These are phyloP conservation scores for Brettanomyces anomalus DNA, from an alignment of 805 yeast species.

Conservation along the genomic window DNA sequence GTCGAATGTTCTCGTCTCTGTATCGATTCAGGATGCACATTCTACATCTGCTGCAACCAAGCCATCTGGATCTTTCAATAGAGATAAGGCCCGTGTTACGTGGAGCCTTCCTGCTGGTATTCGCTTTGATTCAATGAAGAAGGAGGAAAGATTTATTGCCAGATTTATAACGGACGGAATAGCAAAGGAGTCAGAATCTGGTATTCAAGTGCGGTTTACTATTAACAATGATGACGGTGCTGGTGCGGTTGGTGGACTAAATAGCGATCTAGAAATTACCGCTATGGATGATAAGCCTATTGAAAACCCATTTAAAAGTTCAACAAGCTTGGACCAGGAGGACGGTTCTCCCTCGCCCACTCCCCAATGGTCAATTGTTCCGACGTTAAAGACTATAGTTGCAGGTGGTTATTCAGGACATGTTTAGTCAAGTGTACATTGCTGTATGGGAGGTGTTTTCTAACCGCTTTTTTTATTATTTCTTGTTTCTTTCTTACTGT, in stretches of 20 bases:
- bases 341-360: neutral
- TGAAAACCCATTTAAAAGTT: conserved; percentile 28
- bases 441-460: too few relatives aligned
- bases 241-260: conserved; percentile 32
- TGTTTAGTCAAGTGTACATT: conserved; percentile 9
- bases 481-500: neutral
- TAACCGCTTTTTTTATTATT: too few relatives aligned
- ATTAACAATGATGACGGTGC: conserved; percentile 36
- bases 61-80: conserved; percentile 87
- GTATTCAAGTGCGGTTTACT: conserved; percentile 63
- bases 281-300: conserved; percentile 17
- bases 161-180: conserved; percentile 70
- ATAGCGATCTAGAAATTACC: conserved; percentile 27
- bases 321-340: conserved; percentile 8
- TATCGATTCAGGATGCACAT: conserved; percentile 52
- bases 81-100: conserved; percentile 75
- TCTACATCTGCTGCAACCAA: conserved; percentile 73
- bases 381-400: conserved; percentile 37
- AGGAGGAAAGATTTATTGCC: conserved; percentile 69
- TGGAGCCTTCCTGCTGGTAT: conserved; percentile 57
- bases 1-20: conserved; percentile 53
- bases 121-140: conserved; percentile 23
- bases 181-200: conserved; percentile 66
- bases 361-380: conserved; percentile 28
- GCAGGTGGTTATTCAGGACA: conserved; percentile 43